phyloP scores from a whole-genome alignment of 140 eudicot species.

The Stevia rebaudiana region DNA sequence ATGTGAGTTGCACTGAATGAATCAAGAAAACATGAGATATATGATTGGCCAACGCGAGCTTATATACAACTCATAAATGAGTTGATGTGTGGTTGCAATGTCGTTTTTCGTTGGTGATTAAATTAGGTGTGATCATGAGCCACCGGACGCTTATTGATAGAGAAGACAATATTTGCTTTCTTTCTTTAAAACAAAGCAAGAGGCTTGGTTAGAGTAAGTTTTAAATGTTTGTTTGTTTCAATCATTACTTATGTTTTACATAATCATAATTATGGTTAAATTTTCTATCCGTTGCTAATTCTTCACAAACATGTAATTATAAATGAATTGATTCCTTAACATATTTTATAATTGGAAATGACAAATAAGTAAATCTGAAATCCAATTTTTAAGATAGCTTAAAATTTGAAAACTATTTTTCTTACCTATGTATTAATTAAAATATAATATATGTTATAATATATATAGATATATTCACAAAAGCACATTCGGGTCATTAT shows the following conservation, averaged over 20 bases:
- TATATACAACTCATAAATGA: conserved; percentile 20
- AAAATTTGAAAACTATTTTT: too few relatives aligned
- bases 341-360: too few relatives aligned
- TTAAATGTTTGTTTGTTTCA: conserved; percentile 25
- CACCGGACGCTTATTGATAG: conserved; percentile 22
- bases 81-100: conserved; percentile 24
- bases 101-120: conserved; percentile 30
- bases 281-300: conserved; percentile 8
- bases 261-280: conserved; percentile 6
- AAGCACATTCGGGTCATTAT: too few relatives aligned
- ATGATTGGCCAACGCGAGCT: conserved; percentile 28
- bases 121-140: conserved; percentile 13
- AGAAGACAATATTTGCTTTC: conserved; percentile 13
- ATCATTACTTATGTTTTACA: conserved; percentile 21
- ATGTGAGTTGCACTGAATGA: not conserved
- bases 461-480: too few relatives aligned
- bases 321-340: not conserved
- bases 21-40: conserved; percentile 9
- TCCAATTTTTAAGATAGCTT: too few relatives aligned
- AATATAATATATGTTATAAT: too few relatives aligned
- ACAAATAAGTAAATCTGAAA: too few relatives aligned
- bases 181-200: conserved; percentile 34
- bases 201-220: conserved; percentile 24
- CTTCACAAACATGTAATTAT: not conserved
- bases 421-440: too few relatives aligned